A percentile compares a stretch with the other conserved stretches of the same genome.
phyloP scores from a whole-genome alignment of 2,329 filamentous ascomycete genomes.

The Drechmeria coniospora region DNA sequence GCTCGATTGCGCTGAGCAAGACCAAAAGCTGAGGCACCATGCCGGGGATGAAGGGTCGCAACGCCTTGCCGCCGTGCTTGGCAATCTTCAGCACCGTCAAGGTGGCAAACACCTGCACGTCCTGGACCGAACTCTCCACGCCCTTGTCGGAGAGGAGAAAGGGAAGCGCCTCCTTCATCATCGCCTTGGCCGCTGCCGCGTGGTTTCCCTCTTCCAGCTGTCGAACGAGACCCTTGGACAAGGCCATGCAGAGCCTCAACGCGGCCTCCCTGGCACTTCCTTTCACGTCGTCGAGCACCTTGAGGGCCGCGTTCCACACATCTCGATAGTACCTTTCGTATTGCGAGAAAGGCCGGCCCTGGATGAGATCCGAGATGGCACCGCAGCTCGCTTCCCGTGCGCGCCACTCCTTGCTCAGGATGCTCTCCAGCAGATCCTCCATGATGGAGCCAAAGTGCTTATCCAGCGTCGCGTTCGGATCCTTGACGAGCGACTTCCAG shows the following conservation, averaged over 20 bases:
- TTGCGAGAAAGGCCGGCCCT: constrained; percentile 57
- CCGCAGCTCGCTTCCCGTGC: constrained; percentile 84
- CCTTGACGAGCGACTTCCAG: constrained; percentile 91
- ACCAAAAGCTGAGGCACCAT: constrained; percentile 71
- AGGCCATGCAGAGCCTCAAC: constrained; percentile 62
- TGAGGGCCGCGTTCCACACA: constrained; percentile 76
- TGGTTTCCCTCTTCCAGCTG: constrained; percentile 67
- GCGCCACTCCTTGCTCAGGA: constrained; percentile 85
- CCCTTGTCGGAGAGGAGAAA: constrained; percentile 83
- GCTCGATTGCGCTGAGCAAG: constrained; percentile 76
- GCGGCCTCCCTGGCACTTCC: constrained; percentile 72
- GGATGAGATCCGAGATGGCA: constrained; percentile 75
- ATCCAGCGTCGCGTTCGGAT: constrained; percentile 61
- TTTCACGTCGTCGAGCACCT: constrained; percentile 93
- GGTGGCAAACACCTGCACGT: constrained; percentile 74
- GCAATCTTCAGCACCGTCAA: constrained; percentile 74
- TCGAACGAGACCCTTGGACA: constrained; percentile 74
- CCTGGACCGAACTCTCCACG: constrained; percentile 74
- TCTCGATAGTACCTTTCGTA: constrained; percentile 76
- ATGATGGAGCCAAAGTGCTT: constrained; percentile 80
- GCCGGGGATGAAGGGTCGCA: constrained; percentile 67
- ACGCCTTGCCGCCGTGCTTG: constrained; percentile 67
- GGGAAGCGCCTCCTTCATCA: constrained; percentile 76
- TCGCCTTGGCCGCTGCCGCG: constrained; percentile 53
- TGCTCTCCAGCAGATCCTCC: constrained; percentile 69